phyloP scores from a whole-genome alignment of 2,329 filamentous ascomycete species.

The Penicillium sp. region DNA sequence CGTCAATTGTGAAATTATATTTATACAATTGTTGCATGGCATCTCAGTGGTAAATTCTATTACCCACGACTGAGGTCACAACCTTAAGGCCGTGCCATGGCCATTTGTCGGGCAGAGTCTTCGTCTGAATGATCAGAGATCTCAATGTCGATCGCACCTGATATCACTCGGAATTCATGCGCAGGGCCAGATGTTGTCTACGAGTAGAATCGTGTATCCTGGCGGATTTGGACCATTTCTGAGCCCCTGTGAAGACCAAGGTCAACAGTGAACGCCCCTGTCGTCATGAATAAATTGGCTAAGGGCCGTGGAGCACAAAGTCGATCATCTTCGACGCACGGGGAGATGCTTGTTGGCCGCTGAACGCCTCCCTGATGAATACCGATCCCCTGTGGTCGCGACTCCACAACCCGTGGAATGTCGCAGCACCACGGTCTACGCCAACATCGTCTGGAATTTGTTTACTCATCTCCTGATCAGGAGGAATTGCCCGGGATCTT shows the following conservation, averaged over 20 bases:
- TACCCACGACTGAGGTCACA: not conserved
- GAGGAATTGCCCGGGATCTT: not conserved
- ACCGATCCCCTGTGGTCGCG: constrained; percentile 14
- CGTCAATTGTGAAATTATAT: not conserved
- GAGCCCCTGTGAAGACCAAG: not conserved
- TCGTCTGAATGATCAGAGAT: not conserved
- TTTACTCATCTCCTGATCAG: constrained; percentile 10
- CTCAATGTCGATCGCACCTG: not conserved
- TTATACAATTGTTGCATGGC: not conserved
- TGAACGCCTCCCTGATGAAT: constrained; percentile 10
- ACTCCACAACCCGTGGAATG: constrained; percentile 15
- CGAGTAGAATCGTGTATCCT: not conserved
- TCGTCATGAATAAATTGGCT: constrained; percentile 1
- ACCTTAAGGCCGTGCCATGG: not conserved
- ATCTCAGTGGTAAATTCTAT: not conserved
- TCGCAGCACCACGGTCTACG: constrained; percentile 7
- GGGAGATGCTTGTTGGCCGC: constrained; percentile 8
- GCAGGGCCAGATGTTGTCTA: not conserved
- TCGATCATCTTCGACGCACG: not conserved
- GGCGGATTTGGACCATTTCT: constrained; percentile 5
- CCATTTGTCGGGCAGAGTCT: not conserved
- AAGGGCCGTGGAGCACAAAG: not conserved
- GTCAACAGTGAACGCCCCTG: not conserved
- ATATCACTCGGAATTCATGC: constrained; percentile 14
- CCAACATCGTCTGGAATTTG: constrained; percentile 4